Percentiles rank a stretch among this genome's conserved stretches.
phyloP scores from a whole-genome alignment of 2,329 filamentous ascomycete genomes.

The Aspergillus novofumigatus region DNA sequence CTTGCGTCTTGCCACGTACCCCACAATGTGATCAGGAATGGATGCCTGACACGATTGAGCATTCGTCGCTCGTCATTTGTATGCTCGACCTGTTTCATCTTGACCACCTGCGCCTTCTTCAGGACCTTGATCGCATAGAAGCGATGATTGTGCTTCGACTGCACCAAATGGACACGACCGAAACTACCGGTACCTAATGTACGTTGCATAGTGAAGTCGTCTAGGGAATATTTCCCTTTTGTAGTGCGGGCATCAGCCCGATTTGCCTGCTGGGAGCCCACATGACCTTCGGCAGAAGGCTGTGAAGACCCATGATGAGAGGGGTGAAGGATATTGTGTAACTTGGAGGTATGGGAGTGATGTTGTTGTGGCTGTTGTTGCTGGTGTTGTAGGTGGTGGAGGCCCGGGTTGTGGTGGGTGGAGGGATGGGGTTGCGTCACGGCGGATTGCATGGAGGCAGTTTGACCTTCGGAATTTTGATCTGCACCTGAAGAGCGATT shows the following conservation, averaged over 20 bases:
- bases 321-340: slow-evolving; percentile 77
- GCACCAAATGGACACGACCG: slow-evolving; percentile 90
- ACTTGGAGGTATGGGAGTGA: slow-evolving; percentile 68
- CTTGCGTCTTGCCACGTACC: slow-evolving; percentile 94
- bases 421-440: slow-evolving; percentile 31
- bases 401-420: slow-evolving; percentile 22
- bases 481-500: slow-evolving; percentile 17
- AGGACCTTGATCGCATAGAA: slow-evolving; percentile 98
- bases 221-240: slow-evolving; percentile 94
- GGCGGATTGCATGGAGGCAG: slow-evolving; percentile 36
- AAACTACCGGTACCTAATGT: slow-evolving; percentile 97
- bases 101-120: slow-evolving; percentile 97
- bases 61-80: slow-evolving; percentile 97
- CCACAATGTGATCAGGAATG: slow-evolving; percentile 96
- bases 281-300: slow-evolving; percentile 24
- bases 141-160: slow-evolving; percentile 95
- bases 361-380: slow-evolving; percentile 19
- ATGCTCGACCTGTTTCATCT: slow-evolving; percentile 99
- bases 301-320: slow-evolving; percentile 43
- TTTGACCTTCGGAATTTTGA: slow-evolving; percentile 19
- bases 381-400: slow-evolving; percentile 36
- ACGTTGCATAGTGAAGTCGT: slow-evolving; percentile 83
- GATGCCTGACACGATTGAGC: slow-evolving; percentile 95
- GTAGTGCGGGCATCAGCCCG: slow-evolving; percentile 57
- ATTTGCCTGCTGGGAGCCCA: slow-evolving; percentile 9